A percentile compares a stretch with the other conserved stretches of the same genome.
Conservation (phyloP, 148 eudicot species). For the Amaranthus cruentus region DNA sequence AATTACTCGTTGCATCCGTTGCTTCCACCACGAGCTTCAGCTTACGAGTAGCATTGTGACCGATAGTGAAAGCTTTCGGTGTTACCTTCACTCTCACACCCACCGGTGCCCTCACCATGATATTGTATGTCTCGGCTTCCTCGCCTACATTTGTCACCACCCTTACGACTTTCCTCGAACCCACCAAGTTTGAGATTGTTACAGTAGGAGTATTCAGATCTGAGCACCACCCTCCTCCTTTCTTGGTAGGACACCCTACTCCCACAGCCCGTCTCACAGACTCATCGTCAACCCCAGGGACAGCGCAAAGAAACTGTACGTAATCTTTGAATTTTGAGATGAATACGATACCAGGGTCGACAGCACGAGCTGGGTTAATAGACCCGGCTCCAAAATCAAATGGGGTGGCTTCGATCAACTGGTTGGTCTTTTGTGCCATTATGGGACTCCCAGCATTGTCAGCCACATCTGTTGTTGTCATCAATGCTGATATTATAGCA, state of each 20-base stretch:
- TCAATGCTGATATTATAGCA: constrained; percentile 56
- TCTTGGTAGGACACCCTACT: constrained; percentile 35
- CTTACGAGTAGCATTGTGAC: constrained; percentile 31
- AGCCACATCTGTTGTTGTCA: constrained; percentile 51
- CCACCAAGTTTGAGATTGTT: constrained; percentile 53
- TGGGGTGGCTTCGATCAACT: constrained; percentile 45
- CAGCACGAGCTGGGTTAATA: constrained; percentile 45
- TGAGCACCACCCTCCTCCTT: constrained; percentile 46
- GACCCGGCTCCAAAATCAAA: constrained; percentile 59
- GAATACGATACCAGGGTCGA: constrained; percentile 60
- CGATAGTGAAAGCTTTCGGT: constrained; percentile 36
- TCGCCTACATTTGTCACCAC: constrained; percentile 50
- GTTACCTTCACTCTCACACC: constrained; percentile 46
- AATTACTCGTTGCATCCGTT: constrained; percentile 37
- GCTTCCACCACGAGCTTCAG: constrained; percentile 41
- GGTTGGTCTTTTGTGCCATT: constrained; percentile 44
- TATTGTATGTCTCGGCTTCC: constrained; percentile 39
- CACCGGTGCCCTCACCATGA: constrained; percentile 37
- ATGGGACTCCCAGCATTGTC: constrained; percentile 41
- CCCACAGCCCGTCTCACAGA: constrained; percentile 53
- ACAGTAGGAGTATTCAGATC: constrained; percentile 53
- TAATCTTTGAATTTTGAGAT: constrained; percentile 39
- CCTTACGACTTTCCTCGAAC: constrained; percentile 48
- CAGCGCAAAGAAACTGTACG: constrained; percentile 51
- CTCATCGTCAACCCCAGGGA: constrained; percentile 59